Evolutionary conservation across 139 green algal species (phyloP).

Genomic region (Choricystis sp.): DNA sequence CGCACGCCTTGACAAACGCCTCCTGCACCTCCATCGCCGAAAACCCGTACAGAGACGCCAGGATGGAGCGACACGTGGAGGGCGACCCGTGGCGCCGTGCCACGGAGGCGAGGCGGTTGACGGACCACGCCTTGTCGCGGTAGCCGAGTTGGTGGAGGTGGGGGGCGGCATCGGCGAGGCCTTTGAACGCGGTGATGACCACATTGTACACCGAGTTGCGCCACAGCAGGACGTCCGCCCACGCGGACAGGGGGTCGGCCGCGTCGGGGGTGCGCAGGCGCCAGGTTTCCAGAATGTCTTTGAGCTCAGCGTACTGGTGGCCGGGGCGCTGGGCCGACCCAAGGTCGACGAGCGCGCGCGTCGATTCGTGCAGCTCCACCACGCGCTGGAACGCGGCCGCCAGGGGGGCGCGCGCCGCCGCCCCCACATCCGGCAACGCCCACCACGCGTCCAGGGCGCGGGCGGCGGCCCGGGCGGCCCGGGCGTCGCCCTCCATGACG

Average conservation of each 20-base stretch:
- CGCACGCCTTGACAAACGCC: slow-evolving; percentile 92
- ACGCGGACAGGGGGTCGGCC: slow-evolving; percentile 78
- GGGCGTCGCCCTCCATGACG: slow-evolving; percentile 27
- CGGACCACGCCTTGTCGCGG: slow-evolving; percentile 58
- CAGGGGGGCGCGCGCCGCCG: slow-evolving; percentile 37
- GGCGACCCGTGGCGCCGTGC: slow-evolving; percentile 52
- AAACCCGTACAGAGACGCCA: slow-evolving; percentile 90
- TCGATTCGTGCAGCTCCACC: slow-evolving; percentile 81
- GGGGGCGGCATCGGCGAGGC: slow-evolving; percentile 25
- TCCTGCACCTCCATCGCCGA: slow-evolving; percentile 96
- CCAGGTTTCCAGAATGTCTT: slow-evolving; percentile 86
- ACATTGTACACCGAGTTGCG: slow-evolving; percentile 93
- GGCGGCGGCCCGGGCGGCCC: slow-evolving; percentile 26
- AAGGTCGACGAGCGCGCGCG: slow-evolving; percentile 58
- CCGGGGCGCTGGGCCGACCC: slow-evolving; percentile 13
- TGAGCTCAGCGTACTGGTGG: slow-evolving; percentile 32
- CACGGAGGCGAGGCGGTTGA: slow-evolving; percentile 79
- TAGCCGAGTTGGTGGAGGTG: slow-evolving; percentile 57
- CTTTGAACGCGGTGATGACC: slow-evolving; percentile 73
- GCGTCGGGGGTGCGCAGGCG: slow-evolving; percentile 83
- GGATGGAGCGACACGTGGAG: slow-evolving; percentile 40
- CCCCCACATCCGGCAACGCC: slow-evolving; percentile 68
- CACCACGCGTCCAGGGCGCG: slow-evolving; percentile 62
- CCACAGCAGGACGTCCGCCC: slow-evolving; percentile 88
- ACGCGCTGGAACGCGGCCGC: slow-evolving; percentile 63